phyloP scores from a whole-genome alignment of 2,329 filamentous ascomycete genomes.

The Trichoderma citrinoviride region DNA sequence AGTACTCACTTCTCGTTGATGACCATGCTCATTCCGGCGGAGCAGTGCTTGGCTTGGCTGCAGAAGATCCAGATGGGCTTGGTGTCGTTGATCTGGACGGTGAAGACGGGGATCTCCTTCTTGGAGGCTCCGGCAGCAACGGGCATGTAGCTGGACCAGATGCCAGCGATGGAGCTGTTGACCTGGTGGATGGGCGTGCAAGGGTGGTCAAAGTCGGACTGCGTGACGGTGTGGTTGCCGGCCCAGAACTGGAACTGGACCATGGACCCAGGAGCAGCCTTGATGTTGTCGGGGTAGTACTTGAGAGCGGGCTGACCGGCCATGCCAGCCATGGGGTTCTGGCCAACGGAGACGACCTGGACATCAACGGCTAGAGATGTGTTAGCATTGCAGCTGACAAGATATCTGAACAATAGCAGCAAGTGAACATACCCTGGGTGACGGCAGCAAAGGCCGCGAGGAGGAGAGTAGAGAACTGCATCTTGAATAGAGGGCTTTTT shows the following conservation, averaged over 20 bases:
- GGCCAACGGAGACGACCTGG: slow-evolving; percentile 65
- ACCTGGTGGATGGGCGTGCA: slow-evolving; percentile 60
- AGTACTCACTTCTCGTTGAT: slow-evolving; percentile 67
- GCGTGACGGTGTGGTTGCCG: slow-evolving; percentile 75
- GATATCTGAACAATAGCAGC: background rate
- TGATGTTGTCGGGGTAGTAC: slow-evolving; percentile 66
- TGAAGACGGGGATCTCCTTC: slow-evolving; percentile 64
- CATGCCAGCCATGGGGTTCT: slow-evolving; percentile 48
- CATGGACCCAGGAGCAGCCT: slow-evolving; percentile 60
- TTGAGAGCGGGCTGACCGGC: slow-evolving; percentile 51
- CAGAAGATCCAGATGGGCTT: slow-evolving; percentile 80
- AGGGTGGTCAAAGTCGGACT: slow-evolving; percentile 70
- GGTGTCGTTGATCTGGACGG: slow-evolving; percentile 64
- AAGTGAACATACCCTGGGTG: slow-evolving; percentile 42
- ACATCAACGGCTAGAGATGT: slow-evolving; percentile 40
- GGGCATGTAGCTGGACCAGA: slow-evolving; percentile 68
- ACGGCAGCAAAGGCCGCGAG: slow-evolving; percentile 48
- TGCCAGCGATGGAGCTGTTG: slow-evolving; percentile 53
- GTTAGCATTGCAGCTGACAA: background rate
- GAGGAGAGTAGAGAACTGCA: slow-evolving; percentile 51
- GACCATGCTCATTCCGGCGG: slow-evolving; percentile 71
- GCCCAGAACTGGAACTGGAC: slow-evolving; percentile 66
- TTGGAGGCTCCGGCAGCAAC: slow-evolving; percentile 51
- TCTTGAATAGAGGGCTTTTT: slow-evolving; percentile 37
- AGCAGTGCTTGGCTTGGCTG: slow-evolving; percentile 70